A percentile compares a stretch with the other conserved stretches of the same genome.
These are phyloP conservation scores for Stagonosporopsis vannaccii DNA, from an alignment of 2,329 filamentous ascomycete species.

Conservation along the genomic window DNA sequence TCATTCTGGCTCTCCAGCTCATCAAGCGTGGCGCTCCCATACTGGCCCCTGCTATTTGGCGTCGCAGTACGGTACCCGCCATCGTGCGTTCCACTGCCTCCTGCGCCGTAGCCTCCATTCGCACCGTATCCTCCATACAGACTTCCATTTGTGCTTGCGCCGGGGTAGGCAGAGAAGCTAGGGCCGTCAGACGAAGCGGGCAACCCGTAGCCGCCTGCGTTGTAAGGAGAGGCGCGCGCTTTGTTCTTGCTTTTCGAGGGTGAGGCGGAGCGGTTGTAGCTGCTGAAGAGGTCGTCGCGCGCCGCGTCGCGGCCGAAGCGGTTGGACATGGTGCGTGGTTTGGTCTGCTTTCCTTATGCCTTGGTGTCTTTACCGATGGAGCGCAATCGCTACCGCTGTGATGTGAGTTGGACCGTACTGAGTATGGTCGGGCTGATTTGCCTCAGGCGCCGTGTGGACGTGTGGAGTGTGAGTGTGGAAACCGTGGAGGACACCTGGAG, in stretches of 20 bases:
- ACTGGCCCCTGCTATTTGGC: conserved; percentile 75
- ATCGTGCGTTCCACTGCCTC: conserved; percentile 1
- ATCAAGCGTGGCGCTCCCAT: conserved; percentile 80
- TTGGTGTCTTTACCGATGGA: not conserved
- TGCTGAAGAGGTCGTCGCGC: conserved; percentile 51
- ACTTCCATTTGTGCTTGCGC: conserved; percentile 19
- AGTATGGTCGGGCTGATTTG: not conserved
- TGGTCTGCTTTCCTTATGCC: not conserved
- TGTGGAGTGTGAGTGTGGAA: conserved; percentile 15
- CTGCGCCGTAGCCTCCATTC: not conserved
- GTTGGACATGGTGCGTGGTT: conserved; percentile 27
- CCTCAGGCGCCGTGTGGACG: not conserved
- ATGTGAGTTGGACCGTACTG: not conserved
- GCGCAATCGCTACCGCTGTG: not conserved
- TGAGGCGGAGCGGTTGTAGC: conserved; percentile 49
- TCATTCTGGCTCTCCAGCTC: conserved; percentile 98
- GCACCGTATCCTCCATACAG: conserved; percentile 12
- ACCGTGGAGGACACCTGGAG: conserved; percentile 32
- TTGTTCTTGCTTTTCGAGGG: conserved; percentile 46
- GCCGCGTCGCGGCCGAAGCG: conserved; percentile 31
- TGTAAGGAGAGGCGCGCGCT: conserved; percentile 27
- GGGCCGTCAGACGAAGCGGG: conserved; percentile 13
- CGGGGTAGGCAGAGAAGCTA: conserved; percentile 45
- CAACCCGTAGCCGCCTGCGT: conserved; percentile 14
- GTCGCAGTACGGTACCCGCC: conserved; percentile 45